Evolutionary conservation across 73 alveolate species (phyloP).

Genomic region (Symbiodinium pilosum): DNA sequence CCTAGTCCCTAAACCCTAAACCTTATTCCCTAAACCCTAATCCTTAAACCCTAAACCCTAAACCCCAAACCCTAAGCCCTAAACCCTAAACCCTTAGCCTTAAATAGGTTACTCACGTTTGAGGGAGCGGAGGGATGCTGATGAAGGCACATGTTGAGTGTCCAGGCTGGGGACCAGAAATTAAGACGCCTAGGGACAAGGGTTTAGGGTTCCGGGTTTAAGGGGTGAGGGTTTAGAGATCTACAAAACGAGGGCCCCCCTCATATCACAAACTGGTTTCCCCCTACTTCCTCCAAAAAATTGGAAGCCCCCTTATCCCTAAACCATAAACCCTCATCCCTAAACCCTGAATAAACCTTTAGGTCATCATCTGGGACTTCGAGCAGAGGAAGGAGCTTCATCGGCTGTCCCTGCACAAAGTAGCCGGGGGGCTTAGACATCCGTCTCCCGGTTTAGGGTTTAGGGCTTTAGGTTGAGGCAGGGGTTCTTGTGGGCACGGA

Average conservation of each 20-base stretch:
- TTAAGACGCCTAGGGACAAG: background rate
- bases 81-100: too few relatives aligned
- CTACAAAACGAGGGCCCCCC: background rate
- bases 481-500: too few relatives aligned
- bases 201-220: background rate
- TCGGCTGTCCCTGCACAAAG: constrained; percentile 98
- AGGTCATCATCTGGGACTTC: constrained; percentile 99
- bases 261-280: background rate
- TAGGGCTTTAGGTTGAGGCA: background rate
- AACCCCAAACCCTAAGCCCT: too few relatives aligned
- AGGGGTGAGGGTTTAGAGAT: background rate
- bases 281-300: too few relatives aligned
- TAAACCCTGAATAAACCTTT: background rate
- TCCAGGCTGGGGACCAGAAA: background rate
- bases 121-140: too few relatives aligned
- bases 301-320: background rate
- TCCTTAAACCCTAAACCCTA: too few relatives aligned
- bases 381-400: constrained; percentile 97
- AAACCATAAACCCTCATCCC: background rate
- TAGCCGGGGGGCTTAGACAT: background rate
- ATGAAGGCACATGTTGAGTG: too few relatives aligned
- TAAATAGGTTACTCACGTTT: too few relatives aligned
- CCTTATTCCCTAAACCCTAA: too few relatives aligned
- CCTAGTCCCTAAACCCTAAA: too few relatives aligned
- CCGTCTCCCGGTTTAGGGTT: background rate